Conservation (phyloP, 768 basidiomycete species). For the Termitomyces sp. region DNA sequence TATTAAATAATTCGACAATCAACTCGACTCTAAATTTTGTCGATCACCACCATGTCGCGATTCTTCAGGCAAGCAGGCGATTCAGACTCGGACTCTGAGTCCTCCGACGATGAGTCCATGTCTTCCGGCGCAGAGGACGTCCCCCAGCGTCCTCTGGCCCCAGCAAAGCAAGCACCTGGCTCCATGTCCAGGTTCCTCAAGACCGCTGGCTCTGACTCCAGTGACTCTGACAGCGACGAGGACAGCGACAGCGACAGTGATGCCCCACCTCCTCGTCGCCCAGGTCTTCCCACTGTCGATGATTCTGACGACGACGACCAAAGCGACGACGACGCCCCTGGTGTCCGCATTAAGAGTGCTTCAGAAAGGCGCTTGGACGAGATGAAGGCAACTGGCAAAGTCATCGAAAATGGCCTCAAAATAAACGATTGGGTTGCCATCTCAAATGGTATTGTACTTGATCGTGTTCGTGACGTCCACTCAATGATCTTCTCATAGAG, state of each 20-base stretch:
- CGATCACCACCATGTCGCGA: conserved; percentile 59
- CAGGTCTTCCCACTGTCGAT: conserved; percentile 32
- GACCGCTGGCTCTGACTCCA: conserved; percentile 57
- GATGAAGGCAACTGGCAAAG: conserved; percentile 89
- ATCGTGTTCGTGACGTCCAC: conserved; percentile 18
- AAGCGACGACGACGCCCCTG: conserved; percentile 64
- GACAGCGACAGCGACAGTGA: conserved; percentile 55
- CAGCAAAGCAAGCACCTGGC: conserved; percentile 41
- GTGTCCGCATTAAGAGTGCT: conserved; percentile 80
- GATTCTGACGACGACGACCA: conserved; percentile 35
- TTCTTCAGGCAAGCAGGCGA: conserved; percentile 87
- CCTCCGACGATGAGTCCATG: conserved; percentile 78
- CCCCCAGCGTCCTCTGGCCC: conserved; percentile 37
- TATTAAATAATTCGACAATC: conserved; percentile 1
- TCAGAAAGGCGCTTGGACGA: conserved; percentile 91
- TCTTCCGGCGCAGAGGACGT: conserved; percentile 69
- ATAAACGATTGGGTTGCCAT: conserved; percentile 97
- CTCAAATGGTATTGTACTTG: conserved; percentile 58
- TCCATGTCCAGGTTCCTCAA: conserved; percentile 77
- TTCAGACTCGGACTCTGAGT: conserved; percentile 71
- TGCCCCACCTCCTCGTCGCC: conserved; percentile 23
- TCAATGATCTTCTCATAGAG: conserved; percentile 46
- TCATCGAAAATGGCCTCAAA: conserved; percentile 91
- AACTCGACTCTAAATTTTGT: conserved; percentile 16
- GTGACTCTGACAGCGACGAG: conserved; percentile 55